A percentile compares a stretch with the other conserved stretches of the same genome.
phyloP scores from a whole-genome alignment of 495 filamentous ascomycete genomes.

The Tuber microsphaerosporum region DNA sequence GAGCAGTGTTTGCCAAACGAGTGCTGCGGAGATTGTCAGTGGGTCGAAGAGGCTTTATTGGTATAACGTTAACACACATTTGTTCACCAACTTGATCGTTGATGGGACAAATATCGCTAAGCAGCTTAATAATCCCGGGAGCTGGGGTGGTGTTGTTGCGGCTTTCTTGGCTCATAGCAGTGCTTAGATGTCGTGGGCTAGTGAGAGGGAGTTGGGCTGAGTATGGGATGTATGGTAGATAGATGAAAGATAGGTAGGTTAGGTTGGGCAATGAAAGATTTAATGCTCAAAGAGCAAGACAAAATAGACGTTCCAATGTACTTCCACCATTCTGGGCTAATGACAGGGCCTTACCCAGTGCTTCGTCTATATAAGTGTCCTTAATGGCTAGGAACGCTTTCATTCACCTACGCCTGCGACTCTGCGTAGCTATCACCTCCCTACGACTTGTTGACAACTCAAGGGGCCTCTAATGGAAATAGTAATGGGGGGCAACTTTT shows the following conservation, averaged over 20 bases:
- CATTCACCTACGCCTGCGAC: no score
- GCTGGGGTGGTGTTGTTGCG: slow-evolving; percentile 56
- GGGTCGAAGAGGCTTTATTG: slow-evolving; percentile 26
- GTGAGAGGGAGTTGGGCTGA: neutral
- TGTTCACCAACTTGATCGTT: slow-evolving; percentile 29
- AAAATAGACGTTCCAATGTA: neutral
- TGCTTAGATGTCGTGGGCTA: slow-evolving; percentile 2
- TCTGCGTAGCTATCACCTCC: no score
- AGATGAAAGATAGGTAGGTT: neutral
- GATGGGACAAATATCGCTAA: slow-evolving; percentile 22
- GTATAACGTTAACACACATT: slow-evolving; percentile 37
- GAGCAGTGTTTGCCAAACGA: slow-evolving; percentile 16
- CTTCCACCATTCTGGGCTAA: no score
- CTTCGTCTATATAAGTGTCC: no score
- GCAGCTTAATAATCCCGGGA: slow-evolving; percentile 46
- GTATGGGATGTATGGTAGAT: neutral
- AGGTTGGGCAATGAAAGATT: neutral
- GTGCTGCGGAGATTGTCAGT: slow-evolving; percentile 14
- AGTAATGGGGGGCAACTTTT: no score
- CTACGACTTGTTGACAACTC: no score
- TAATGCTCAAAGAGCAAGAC: neutral
- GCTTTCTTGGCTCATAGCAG: slow-evolving; percentile 32
- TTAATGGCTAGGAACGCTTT: no score
- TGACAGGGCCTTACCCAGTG: no score
- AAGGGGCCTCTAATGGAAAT: no score